Base-by-base conservation (phyloP, 495 filamentous ascomycete species). In the Annulohypoxylon nitens region DNA sequence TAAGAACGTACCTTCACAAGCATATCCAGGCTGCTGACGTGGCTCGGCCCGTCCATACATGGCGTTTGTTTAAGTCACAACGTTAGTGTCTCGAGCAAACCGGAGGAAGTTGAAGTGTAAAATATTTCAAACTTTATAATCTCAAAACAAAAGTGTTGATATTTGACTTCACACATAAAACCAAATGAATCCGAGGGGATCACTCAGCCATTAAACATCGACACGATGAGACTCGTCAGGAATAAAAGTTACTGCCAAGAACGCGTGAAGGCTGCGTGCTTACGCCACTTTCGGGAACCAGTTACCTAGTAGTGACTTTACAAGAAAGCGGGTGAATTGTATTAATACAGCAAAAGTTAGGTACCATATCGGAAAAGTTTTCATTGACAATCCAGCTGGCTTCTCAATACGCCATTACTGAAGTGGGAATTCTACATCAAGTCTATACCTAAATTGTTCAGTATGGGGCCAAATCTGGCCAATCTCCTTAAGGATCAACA, bases 11-110 rank as follows among this genome's bases (percentile, higher is more conserved):
- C 72, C 72, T 71, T 75, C 72, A 62, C 85, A 87, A 8, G 85
- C 84, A 8, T 77, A 77, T 16, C 82, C 82, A 9, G 82, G 82
- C 62, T 81, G 78, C 74, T 84, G 82, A 67, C 82, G 74, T 57
- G 82, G 76, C 53, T 81, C 72, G 37, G 72, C 64, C 53, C 72
- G 67, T 64, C 64, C 72, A 64, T 71, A 75, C 72, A 75, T 75
- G 48, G 59, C 60, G 67, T n/a, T 63, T 41, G 54, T 59, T 57
- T 61, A 48, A 25, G 11, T 74, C 18, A 50, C 48, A 66, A 23
- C 26, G 26, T 67, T 5, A 18, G 6, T 30, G 39, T 33, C 33
- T 70, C 39, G 55, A 69, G 55, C 3, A 62, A 65, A 37, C n/a
- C 39, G 45, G 45, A 57, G 33, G 20, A 12, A 67, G 30, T 20